A percentile compares a stretch with the other conserved stretches of the same genome.
These are phyloP conservation scores for Aspergillus heteromorphus DNA, from an alignment of 495 filamentous ascomycete genomes.

Conservation along the genomic window DNA sequence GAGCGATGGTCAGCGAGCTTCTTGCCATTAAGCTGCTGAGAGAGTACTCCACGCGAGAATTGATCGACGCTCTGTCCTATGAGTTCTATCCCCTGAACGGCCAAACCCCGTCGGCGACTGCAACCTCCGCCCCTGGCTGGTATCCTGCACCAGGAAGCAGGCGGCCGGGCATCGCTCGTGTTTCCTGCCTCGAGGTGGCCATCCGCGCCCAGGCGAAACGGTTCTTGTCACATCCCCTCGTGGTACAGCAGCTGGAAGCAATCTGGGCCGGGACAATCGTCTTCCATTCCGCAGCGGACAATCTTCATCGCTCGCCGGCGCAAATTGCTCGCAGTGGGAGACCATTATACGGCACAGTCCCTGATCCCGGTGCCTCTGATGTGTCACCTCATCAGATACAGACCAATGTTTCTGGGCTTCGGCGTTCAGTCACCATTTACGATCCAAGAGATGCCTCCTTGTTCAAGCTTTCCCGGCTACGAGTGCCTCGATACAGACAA, in stretches of 20 bases:
- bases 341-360: slow-evolving; percentile 2
- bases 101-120: slow-evolving; percentile 40
- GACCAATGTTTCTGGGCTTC: slow-evolving; percentile 21
- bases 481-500: slow-evolving; percentile 86
- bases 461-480: slow-evolving; percentile 82
- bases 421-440: slow-evolving; percentile 80
- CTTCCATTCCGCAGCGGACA: slow-evolving; percentile 82
- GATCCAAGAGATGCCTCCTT: slow-evolving; percentile 82
- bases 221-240: slow-evolving; percentile 82
- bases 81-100: slow-evolving; percentile 92
- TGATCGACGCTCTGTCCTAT: slow-evolving; percentile 88
- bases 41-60: slow-evolving; percentile 80
- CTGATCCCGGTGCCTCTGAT: not conserved
- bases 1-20: slow-evolving; percentile 83
- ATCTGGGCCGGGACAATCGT: slow-evolving; percentile 94
- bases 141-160: slow-evolving; percentile 26
- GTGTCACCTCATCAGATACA: not conserved
- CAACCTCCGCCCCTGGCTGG: slow-evolving; percentile 26
- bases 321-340: slow-evolving; percentile 21
- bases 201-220: slow-evolving; percentile 86
- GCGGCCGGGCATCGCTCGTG: slow-evolving; percentile 55
- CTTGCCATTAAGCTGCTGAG: slow-evolving; percentile 86
- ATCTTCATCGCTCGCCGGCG: slow-evolving; percentile 56
- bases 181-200: slow-evolving; percentile 85
- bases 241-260: slow-evolving; percentile 87